phyloP scores from a whole-genome alignment of 495 filamentous ascomycete species.

The Lentithecium fluviatile region DNA sequence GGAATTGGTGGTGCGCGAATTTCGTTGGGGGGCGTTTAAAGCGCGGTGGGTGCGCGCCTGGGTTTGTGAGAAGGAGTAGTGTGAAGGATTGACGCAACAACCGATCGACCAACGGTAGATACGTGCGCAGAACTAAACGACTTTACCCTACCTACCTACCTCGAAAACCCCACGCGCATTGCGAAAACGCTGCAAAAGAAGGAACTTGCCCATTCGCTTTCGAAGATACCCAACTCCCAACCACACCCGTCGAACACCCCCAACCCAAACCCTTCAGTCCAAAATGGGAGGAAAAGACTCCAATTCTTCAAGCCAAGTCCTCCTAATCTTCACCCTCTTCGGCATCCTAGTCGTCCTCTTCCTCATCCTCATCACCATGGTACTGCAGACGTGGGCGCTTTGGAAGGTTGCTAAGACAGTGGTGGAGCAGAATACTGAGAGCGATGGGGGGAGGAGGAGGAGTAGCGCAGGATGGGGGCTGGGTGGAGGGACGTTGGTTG shows the following conservation, averaged over 20 bases:
- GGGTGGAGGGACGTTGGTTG: conserved; percentile 18
- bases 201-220: neutral
- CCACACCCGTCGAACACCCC: neutral
- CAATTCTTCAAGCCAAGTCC: neutral
- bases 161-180: no score
- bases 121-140: no score
- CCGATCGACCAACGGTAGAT: no score
- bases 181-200: no score
- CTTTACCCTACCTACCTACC: no score
- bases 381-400: conserved; percentile 18
- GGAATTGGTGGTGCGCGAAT: no score
- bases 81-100: no score
- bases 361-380: conserved; percentile 12
- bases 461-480: neutral
- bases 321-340: conserved; percentile 26
- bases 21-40: no score
- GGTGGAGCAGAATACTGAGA: conserved; percentile 18
- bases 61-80: no score
- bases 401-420: conserved; percentile 17
- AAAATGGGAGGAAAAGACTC: conserved; percentile 6
- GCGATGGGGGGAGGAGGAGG: neutral
- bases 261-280: neutral
- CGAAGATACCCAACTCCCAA: neutral
- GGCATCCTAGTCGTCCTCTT: conserved; percentile 25
- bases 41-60: no score